Evolutionary conservation across 257 asterid species (phyloP).

Genomic region (Coffea canephora): DNA sequence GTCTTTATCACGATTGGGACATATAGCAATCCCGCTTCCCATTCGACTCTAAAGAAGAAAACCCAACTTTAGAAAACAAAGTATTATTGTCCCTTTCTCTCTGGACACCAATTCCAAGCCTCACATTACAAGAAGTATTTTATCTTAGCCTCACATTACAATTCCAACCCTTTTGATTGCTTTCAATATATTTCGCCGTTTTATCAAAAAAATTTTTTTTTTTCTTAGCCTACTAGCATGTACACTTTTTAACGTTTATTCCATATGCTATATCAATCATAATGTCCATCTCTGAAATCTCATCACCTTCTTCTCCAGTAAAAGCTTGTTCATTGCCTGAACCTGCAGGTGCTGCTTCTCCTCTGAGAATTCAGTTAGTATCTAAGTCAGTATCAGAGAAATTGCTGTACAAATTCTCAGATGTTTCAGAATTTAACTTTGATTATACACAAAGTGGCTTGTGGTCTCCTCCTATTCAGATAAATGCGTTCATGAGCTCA

Average conservation of each 20-base stretch:
- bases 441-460: slow-evolving; percentile 66
- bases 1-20: slow-evolving; percentile 36
- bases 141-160: not conserved
- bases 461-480: slow-evolving; percentile 86
- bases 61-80: slow-evolving; percentile 1
- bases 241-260: slow-evolving; percentile 13
- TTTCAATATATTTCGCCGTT: no score
- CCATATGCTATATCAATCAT: slow-evolving; percentile 15
- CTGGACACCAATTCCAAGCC: slow-evolving; percentile 23
- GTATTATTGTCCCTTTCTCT: not conserved
- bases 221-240: not conserved
- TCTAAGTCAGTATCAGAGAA: slow-evolving; percentile 67
- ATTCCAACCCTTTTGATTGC: no score
- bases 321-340: slow-evolving; percentile 7
- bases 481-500: slow-evolving; percentile 53
- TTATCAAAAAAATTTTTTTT: not conserved
- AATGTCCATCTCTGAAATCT: slow-evolving; percentile 53
- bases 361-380: slow-evolving; percentile 55
- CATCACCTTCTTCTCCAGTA: slow-evolving; percentile 32
- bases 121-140: slow-evolving; percentile 6
- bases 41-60: slow-evolving; percentile 1
- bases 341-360: slow-evolving; percentile 6
- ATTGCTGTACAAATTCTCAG: slow-evolving; percentile 58
- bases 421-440: slow-evolving; percentile 65
- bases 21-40: slow-evolving; percentile 10